Evolutionary conservation across 192 early-diverging fungal species (phyloP), one percentile per base, ranked within the genome.

Genomic region (Dissophora globulifera): DNA sequence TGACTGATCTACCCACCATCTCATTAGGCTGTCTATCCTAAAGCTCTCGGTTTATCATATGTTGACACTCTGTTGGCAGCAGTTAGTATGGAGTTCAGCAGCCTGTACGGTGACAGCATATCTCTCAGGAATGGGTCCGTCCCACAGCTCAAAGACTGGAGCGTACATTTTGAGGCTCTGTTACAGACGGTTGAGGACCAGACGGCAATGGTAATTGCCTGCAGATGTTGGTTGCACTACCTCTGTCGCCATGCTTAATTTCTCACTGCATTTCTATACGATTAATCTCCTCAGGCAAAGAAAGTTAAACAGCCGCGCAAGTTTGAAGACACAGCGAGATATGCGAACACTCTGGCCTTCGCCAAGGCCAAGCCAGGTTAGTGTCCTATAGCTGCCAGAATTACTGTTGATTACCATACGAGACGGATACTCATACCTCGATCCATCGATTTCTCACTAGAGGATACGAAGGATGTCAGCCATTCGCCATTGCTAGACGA

Each of bases 271-370:
- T n/a, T n/a, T n/a, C n/a, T n/a, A n/a, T n/a, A 22, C 47, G n/a
- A 3, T 16, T 13, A 35, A 58, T 32, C 8, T 19, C 22, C 35
- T 38, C n/a, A 78, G 49, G 65, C 86, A 40, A 70, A 79, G 12
- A 83, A 83, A 47, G 50, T 66, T 35, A 80, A 71, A 12, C 84
- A 83, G 38, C 94, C 94, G 26, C 83, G 94, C 55, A 88, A 84
- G 76, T 95, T 95, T 72, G 89, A 94, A 50, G 81, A 94, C 5
- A 93, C 94, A 3, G 89, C 84, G 33, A 91, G 88, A 78, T 95
- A 86, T 64, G 78, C 72, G 15, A 76, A 67, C 41, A 25, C 72
- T 27, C 35, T 76, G 16, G 72, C 72, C 8, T 76, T 31, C 46
- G 63, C 72, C 35, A 76, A 67, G 38, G 56, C 72, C 16, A 76